Conservation (phyloP, 2,329 filamentous ascomycete species). For the Dendryphion nanum region DNA sequence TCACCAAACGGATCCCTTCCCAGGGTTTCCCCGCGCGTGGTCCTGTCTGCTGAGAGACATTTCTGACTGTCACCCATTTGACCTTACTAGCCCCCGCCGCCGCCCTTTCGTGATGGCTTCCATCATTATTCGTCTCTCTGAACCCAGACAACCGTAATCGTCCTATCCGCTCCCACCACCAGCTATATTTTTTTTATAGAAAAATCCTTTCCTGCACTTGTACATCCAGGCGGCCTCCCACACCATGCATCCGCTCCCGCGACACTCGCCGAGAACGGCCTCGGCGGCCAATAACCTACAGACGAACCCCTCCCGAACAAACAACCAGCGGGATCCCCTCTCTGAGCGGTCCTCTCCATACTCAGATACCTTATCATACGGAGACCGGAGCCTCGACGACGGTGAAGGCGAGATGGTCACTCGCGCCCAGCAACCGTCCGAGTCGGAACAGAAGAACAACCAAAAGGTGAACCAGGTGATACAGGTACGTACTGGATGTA, state of each 20-base stretch:
- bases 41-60: slow-evolving; percentile 28
- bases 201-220: background rate
- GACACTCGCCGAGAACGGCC: slow-evolving; percentile 68
- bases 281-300: slow-evolving; percentile 72
- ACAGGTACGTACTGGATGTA: slow-evolving; percentile 59
- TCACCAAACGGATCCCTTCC: no score
- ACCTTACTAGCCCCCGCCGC: slow-evolving; percentile 21
- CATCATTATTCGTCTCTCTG: slow-evolving; percentile 30
- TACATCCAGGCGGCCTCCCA: slow-evolving; percentile 23
- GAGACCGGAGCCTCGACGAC: slow-evolving; percentile 51
- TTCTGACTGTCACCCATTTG: slow-evolving; percentile 21
- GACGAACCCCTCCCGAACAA: slow-evolving; percentile 67
- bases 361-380: slow-evolving; percentile 51
- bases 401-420: slow-evolving; percentile 47
- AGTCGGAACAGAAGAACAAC: slow-evolving; percentile 34
- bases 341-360: slow-evolving; percentile 53
- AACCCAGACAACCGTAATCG: slow-evolving; percentile 33
- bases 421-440: slow-evolving; percentile 26
- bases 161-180: slow-evolving; percentile 6
- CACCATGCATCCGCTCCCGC: slow-evolving; percentile 92
- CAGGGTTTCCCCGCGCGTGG: slow-evolving; percentile 21
- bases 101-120: slow-evolving; percentile 38
- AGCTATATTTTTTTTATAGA: no score
- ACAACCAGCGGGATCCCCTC: slow-evolving; percentile 70
- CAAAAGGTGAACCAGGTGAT: slow-evolving; percentile 87